A percentile compares a stretch with the other conserved stretches of the same genome.
These are phyloP conservation scores for Ophiobolus disseminans DNA, from an alignment of 2,329 filamentous ascomycete genomes.

Conservation along the genomic window DNA sequence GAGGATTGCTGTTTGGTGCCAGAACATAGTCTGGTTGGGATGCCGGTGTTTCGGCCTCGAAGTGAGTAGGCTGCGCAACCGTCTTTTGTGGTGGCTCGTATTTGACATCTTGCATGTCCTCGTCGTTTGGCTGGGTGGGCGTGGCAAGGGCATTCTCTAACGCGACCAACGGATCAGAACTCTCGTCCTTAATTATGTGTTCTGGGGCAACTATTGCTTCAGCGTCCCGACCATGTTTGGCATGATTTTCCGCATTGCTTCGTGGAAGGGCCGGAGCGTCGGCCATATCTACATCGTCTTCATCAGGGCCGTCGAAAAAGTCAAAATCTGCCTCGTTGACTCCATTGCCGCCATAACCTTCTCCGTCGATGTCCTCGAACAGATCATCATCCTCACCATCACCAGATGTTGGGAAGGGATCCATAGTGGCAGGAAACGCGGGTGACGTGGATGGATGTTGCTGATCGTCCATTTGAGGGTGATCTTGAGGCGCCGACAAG, in stretches of 20 bases:
- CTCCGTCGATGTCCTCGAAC: slow-evolving; percentile 70
- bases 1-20: not conserved
- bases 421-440: slow-evolving; percentile 22
- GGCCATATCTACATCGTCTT: slow-evolving; percentile 46
- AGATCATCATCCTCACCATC: slow-evolving; percentile 60
- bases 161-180: slow-evolving; percentile 35
- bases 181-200: slow-evolving; percentile 28
- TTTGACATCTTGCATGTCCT: slow-evolving; percentile 7
- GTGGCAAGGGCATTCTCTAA: slow-evolving; percentile 38
- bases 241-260: slow-evolving; percentile 5
- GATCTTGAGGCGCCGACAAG: slow-evolving; percentile 38
- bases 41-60: not conserved
- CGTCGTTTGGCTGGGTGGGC: slow-evolving; percentile 7
- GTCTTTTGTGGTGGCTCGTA: slow-evolving; percentile 2
- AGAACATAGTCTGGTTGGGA: not conserved
- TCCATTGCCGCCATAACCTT: slow-evolving; percentile 74
- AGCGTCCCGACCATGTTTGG: not conserved
- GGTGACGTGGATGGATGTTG: slow-evolving; percentile 34
- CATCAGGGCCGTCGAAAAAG: slow-evolving; percentile 75
- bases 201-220: slow-evolving; percentile 4
- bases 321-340: slow-evolving; percentile 85
- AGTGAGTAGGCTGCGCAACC: not conserved
- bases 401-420: slow-evolving; percentile 31
- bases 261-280: slow-evolving; percentile 32
- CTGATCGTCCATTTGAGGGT: slow-evolving; percentile 21